phyloP scores from a whole-genome alignment of 139 green algal species.

The Spirogloea muscicola region DNA sequence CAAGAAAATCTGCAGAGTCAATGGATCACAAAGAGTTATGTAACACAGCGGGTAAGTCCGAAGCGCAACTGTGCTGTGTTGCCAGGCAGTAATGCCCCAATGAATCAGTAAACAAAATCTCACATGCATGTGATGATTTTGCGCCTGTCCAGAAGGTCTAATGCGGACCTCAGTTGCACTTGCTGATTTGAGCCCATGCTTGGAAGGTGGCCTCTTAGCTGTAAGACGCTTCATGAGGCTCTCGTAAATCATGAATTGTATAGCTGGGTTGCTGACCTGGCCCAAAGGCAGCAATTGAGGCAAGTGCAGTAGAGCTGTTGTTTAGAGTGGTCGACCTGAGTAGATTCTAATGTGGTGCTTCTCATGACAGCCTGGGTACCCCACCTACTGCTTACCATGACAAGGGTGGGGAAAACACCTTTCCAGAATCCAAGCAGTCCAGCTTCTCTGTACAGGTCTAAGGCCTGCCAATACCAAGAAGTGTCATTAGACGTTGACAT shows the following conservation, averaged over 20 bases:
- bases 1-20: constrained; percentile 78
- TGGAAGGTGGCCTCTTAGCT: background rate
- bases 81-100: no score
- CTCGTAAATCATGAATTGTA: constrained; percentile 50
- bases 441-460: constrained; percentile 42
- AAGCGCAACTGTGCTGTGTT: no score
- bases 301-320: background rate
- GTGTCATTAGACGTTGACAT: no score
- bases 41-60: no score
- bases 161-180: constrained; percentile 17
- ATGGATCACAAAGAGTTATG: no score
- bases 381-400: constrained; percentile 72
- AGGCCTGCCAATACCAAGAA: no score
- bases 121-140: no score
- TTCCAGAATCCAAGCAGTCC: constrained; percentile 73
- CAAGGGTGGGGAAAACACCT: constrained; percentile 70
- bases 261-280: constrained; percentile 42
- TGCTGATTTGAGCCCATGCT: constrained; percentile 9
- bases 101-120: no score
- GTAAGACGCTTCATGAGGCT: constrained; percentile 24
- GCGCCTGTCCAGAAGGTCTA: no score
- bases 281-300: background rate
- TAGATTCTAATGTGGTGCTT: background rate
- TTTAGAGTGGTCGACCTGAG: background rate
- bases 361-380: constrained; percentile 5